Base-by-base conservation (phyloP, 2,329 filamentous ascomycete species). In the Fusarium tupiense region DNA sequence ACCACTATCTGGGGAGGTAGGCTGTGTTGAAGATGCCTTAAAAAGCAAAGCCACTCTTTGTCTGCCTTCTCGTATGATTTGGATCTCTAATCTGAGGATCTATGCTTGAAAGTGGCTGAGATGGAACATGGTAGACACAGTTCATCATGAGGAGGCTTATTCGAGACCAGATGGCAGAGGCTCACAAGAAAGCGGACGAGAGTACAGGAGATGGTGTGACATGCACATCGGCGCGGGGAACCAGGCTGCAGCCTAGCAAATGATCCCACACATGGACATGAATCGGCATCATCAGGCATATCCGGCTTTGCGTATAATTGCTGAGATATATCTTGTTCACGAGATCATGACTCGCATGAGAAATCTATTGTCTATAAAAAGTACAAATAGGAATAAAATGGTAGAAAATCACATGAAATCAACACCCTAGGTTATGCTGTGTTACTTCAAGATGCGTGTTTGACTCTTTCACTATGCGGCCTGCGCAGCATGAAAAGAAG, bases 401-500 rank as follows among this genome's bases (percentile, higher is more conserved):
- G n/a, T 14, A 24, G 17, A 6, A 57, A 57, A 24, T 20, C 2
- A 20, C 4, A 44, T 26, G 14, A 38, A 50, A 49, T 26, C 7
- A n/a, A 31, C n/a, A 22, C 8, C 29, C 8, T 9, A 31, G 38
- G 12, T 52, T 44, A 12, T 24, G 33, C 26, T 38, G 24, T 38
- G 13, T 37, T 14, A 19, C 50, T 59, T 20, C 33, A 26, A 24
- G 37, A 26, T 31, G 5, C 13, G 11, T 43, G 22, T 29, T 13
- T 10, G 22, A 38, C 16, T 38, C 49, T 35, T 41, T 44, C 38
- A 20, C 40, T 46, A 2, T 50, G 44, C 20, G 58, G 53, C 31
- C 64, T 46, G 43, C 67, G 67, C 20, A 68, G 14, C 31, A 69
- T 47, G n/a, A 63, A 56, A 41, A 65, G 20, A 41, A 50, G 37